Evolutionary conservation across 2,329 filamentous ascomycete genomes (phyloP).

Genomic region (Aphanoascus verrucosus): DNA sequence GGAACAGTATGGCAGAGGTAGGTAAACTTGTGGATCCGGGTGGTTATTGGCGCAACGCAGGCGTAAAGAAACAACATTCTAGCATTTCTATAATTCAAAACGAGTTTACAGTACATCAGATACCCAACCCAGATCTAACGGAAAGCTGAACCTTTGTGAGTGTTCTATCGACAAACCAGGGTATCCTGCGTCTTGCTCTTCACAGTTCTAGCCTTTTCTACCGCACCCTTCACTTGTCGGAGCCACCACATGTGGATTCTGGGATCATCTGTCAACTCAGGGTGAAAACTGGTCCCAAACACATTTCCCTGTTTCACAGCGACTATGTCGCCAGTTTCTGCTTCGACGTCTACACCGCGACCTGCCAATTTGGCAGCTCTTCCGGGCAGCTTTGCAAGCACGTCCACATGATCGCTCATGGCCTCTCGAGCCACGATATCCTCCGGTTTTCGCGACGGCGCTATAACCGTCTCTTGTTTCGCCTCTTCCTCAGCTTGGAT

Average conservation of each 20-base stretch:
- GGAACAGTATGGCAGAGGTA: conserved; percentile 49
- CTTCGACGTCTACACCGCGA: conserved; percentile 30
- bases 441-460: conserved; percentile 43
- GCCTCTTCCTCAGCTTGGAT: conserved; percentile 42
- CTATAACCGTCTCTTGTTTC: conserved; percentile 45
- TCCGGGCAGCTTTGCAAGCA: conserved; percentile 48
- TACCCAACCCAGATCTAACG: background rate
- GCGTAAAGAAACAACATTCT: conserved; percentile 4
- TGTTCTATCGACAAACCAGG: conserved; percentile 10
- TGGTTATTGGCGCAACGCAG: conserved; percentile 10
- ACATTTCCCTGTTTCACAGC: conserved; percentile 85
- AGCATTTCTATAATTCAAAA: conserved; percentile 3
- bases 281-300: conserved; percentile 91
- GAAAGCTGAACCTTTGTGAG: background rate
- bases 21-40: conserved; percentile 27
- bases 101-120: conserved; percentile 11
- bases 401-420: conserved; percentile 43
- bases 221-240: conserved; percentile 49
- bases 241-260: conserved; percentile 95
- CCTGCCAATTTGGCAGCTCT: conserved; percentile 41
- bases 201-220: conserved; percentile 20
- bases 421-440: conserved; percentile 35
- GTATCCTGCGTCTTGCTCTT: background rate
- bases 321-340: conserved; percentile 59
- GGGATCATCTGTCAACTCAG: conserved; percentile 77